Conservation (phyloP, 768 basidiomycete species). For the Phlegmacium glaucopus region DNA sequence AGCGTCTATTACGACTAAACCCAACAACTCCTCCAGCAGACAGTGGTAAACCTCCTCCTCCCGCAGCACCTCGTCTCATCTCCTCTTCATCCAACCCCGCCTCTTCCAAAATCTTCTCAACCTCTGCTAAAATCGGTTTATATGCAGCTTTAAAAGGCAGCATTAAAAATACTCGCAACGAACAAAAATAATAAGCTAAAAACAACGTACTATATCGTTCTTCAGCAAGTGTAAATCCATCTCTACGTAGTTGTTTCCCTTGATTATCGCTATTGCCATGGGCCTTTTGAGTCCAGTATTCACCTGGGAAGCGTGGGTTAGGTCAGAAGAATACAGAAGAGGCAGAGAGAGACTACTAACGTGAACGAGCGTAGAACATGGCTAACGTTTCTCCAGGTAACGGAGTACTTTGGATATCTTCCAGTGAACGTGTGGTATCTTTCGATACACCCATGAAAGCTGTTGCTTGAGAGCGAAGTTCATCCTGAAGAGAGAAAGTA, state of each 20-base stretch:
- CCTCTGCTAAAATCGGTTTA: conserved; percentile 78
- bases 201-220: conserved; percentile 67
- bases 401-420: conserved; percentile 73
- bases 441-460: conserved; percentile 61
- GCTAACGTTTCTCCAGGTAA: conserved; percentile 82
- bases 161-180: too few species aligned
- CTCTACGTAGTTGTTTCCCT: conserved; percentile 75
- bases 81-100: conserved; percentile 86
- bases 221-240: conserved; percentile 75
- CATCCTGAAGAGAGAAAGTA: conserved; percentile 22
- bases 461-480: conserved; percentile 32
- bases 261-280: conserved; percentile 54
- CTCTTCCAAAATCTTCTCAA: conserved; percentile 78
- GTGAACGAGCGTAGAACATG: conserved; percentile 77
- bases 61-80: conserved; percentile 57
- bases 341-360: conserved; percentile 46
- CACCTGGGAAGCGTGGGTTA: conserved; percentile 47
- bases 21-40: conserved; percentile 33
- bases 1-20: conserved; percentile 52
- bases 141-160: too few species aligned
- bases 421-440: conserved; percentile 54
- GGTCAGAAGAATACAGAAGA: neutral
- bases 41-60: conserved; percentile 28
- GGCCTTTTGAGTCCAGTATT: conserved; percentile 80
- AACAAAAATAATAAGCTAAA: too few species aligned